phyloP scores from a whole-genome alignment of 2,329 filamentous ascomycete genomes.

The Seiridium cupressi region DNA sequence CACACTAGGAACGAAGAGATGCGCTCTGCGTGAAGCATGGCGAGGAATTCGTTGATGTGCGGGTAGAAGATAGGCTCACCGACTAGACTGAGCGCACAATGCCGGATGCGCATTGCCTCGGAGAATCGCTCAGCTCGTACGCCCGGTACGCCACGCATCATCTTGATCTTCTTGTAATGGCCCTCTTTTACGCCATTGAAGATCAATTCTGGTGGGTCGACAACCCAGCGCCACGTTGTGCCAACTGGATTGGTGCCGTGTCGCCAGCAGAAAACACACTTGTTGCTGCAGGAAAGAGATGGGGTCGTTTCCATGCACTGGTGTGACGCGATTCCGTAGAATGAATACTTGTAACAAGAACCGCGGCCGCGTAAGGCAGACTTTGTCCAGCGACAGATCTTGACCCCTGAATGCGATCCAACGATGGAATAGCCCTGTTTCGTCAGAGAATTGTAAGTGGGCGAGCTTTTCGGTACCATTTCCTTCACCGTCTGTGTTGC shows the following conservation, averaged over 20 bases:
- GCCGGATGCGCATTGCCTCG: conserved; percentile 88
- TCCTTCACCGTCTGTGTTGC: conserved; percentile 63
- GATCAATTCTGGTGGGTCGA: conserved; percentile 86
- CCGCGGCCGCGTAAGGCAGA: conserved; percentile 89
- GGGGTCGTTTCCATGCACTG: conserved; percentile 98
- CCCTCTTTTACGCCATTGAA: conserved; percentile 87
- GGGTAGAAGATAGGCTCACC: conserved; percentile 99
- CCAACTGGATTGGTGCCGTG: conserved; percentile 97
- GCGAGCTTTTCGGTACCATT: conserved; percentile 91
- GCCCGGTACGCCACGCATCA: conserved; percentile 90
- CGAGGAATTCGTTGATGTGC: conserved; percentile 89
- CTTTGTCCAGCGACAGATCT: conserved; percentile 98
- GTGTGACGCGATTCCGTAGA: conserved; percentile 95
- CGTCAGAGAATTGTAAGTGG: conserved; percentile 83
- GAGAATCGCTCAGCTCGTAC: conserved; percentile 88
- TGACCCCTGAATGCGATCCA: conserved; percentile 92
- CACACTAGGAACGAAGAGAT: conserved; percentile 96
- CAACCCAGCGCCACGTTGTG: conserved; percentile 94
- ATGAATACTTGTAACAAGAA: conserved; percentile 96
- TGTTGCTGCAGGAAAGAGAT: conserved; percentile 93
- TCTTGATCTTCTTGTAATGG: conserved; percentile 97
- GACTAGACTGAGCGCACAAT: conserved; percentile 89
- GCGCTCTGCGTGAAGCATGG: conserved; percentile 77
- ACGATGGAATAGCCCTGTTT: conserved; percentile 97
- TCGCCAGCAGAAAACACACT: conserved; percentile 98